Conservation (phyloP, 2,329 filamentous ascomycete genomes). For the Sporothrix globosa region DNA sequence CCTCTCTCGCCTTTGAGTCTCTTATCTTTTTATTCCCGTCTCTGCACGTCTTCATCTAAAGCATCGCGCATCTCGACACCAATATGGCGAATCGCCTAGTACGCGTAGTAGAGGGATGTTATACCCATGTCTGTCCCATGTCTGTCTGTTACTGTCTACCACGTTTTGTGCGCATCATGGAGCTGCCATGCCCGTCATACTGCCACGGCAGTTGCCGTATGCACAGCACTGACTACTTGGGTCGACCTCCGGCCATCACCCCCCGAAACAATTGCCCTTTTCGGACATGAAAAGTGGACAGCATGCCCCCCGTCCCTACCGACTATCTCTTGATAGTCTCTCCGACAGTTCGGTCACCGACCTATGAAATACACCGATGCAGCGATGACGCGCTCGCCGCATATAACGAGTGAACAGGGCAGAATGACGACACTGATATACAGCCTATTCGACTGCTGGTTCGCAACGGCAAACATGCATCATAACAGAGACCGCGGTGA, state of each 20-base stretch:
- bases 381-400: not conserved
- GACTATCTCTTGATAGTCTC: not conserved
- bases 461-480: not conserved
- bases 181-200: too few relatives aligned
- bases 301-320: not conserved
- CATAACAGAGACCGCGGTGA: too few relatives aligned
- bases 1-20: not conserved
- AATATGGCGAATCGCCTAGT: constrained; percentile 5
- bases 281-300: not conserved
- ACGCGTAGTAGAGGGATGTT: not conserved
- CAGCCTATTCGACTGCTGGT: not conserved
- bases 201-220: not conserved
- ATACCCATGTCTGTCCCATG: too few relatives aligned
- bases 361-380: not conserved
- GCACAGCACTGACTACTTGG: too few relatives aligned
- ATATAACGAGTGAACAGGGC: constrained; percentile 21
- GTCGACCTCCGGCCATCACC: not conserved
- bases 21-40: not conserved
- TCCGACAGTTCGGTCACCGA: not conserved
- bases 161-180: too few relatives aligned
- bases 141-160: too few relatives aligned
- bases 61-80: not conserved
- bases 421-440: constrained; percentile 21
- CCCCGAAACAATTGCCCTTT: not conserved
- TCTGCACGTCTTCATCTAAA: not conserved